Evolutionary conservation across 1,284 basidiomycete genomes (phyloP).

Genomic region (Porodaedalea pini): DNA sequence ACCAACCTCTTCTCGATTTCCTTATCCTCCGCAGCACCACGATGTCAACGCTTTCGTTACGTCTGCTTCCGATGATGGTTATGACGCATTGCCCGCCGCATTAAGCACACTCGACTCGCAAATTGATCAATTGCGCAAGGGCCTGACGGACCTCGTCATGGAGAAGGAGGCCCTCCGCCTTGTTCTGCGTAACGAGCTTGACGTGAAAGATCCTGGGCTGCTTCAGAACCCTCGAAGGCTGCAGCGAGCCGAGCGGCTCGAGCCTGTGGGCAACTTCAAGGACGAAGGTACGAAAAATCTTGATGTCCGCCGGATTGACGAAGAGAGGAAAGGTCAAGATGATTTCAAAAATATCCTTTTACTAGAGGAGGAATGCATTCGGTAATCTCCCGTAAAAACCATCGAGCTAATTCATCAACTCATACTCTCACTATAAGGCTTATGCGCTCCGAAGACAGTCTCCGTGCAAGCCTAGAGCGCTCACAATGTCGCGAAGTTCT

Average conservation of each 20-base stretch:
- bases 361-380: conserved; percentile 18
- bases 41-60: background rate
- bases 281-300: background rate
- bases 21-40: background rate
- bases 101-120: conserved; percentile 7
- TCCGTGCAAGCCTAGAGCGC: background rate
- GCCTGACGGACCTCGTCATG: background rate
- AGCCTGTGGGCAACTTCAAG: background rate
- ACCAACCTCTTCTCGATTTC: background rate
- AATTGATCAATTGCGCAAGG: conserved; percentile 6
- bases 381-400: too few relatives aligned
- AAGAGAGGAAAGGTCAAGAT: background rate
- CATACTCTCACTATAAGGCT: background rate
- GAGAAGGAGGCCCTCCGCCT: conserved; percentile 15
- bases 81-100: background rate
- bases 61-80: background rate
- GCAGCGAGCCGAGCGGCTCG: background rate
- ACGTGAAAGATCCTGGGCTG: background rate
- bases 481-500: background rate
- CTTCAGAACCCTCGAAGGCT: background rate
- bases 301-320: background rate
- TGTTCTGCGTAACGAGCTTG: conserved; percentile 4
- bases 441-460: conserved; percentile 7
- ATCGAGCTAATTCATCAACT: too few relatives aligned
- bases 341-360: conserved; percentile 12